Conservation (phyloP, 169 alveolate species). For the Amoebophrya sp. region DNA sequence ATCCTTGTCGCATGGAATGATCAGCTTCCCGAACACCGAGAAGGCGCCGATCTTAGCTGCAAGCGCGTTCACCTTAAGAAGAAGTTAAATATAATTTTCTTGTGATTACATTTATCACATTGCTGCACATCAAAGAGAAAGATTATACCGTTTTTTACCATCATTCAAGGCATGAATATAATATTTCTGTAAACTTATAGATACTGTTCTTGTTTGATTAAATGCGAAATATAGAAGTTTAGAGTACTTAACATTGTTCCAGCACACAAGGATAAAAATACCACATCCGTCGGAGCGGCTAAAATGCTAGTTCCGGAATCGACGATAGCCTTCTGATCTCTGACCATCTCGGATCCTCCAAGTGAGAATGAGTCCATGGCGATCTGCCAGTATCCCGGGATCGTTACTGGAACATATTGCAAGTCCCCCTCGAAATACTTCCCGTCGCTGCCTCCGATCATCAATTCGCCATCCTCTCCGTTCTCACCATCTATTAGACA, state of each 20-base stretch:
- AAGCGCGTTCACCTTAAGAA: neutral
- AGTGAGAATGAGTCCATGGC: slow-evolving; percentile 46
- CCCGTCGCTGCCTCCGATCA: slow-evolving; percentile 64
- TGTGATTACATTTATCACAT: too few relatives aligned
- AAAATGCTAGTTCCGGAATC: slow-evolving; percentile 75
- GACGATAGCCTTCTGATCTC: slow-evolving; percentile 53
- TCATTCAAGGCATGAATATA: too few relatives aligned
- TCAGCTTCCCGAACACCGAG: neutral
- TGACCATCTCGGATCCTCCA: slow-evolving; percentile 25
- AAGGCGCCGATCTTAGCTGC: neutral
- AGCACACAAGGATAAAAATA: neutral
- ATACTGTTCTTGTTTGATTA: too few relatives aligned
- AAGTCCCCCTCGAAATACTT: slow-evolving; percentile 58
- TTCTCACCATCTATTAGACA: too few relatives aligned
- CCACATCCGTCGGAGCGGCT: slow-evolving; percentile 48
- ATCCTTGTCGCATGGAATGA: neutral
- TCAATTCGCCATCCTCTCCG: slow-evolving; percentile 52
- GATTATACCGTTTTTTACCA: too few relatives aligned
- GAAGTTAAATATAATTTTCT: too few relatives aligned
- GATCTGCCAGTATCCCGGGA: slow-evolving; percentile 64
- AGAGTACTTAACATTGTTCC: neutral
- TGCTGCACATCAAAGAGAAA: too few relatives aligned
- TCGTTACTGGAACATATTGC: slow-evolving; percentile 61
- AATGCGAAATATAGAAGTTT: neutral
- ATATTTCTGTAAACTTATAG: too few relatives aligned